Evolutionary conservation across 441 rosid species (phyloP).

Genomic region (Biscutella laevigata): DNA sequence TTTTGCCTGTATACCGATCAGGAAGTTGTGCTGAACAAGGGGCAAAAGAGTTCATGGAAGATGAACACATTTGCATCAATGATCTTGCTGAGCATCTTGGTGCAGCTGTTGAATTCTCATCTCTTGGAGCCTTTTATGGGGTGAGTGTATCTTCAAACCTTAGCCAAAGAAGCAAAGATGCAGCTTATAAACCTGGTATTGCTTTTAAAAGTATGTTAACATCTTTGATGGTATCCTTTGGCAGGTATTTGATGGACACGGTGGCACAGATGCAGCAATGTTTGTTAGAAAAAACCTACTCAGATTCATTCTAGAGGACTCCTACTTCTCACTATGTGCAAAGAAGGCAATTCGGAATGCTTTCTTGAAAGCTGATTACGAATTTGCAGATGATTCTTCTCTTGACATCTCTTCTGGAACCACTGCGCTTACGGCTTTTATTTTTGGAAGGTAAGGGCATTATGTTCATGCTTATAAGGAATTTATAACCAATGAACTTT

Average conservation of each 20-base stretch:
- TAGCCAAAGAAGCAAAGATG: not conserved
- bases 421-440: constrained; percentile 67
- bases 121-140: constrained; percentile 88
- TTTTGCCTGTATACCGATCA: constrained; percentile 60
- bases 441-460: constrained; percentile 48
- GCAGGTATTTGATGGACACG: constrained; percentile 95
- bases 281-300: constrained; percentile 66
- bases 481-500: not conserved
- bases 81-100: constrained; percentile 60
- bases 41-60: constrained; percentile 67
- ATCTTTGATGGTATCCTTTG: constrained; percentile 14
- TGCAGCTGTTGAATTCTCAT: constrained; percentile 32
- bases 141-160: constrained; percentile 33
- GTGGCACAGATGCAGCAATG: constrained; percentile 82
- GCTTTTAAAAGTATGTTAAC: constrained; percentile 13
- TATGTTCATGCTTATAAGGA: not conserved
- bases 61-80: constrained; percentile 71
- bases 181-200: not conserved
- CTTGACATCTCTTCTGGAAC: constrained; percentile 89
- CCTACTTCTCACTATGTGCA: constrained; percentile 60
- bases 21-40: constrained; percentile 94
- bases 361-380: constrained; percentile 77
- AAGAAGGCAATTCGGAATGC: constrained; percentile 73
- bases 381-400: constrained; percentile 72
- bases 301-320: constrained; percentile 63